Conservation (phyloP, 2,329 filamentous ascomycete species). For the Gaeumannomyces tritici region DNA sequence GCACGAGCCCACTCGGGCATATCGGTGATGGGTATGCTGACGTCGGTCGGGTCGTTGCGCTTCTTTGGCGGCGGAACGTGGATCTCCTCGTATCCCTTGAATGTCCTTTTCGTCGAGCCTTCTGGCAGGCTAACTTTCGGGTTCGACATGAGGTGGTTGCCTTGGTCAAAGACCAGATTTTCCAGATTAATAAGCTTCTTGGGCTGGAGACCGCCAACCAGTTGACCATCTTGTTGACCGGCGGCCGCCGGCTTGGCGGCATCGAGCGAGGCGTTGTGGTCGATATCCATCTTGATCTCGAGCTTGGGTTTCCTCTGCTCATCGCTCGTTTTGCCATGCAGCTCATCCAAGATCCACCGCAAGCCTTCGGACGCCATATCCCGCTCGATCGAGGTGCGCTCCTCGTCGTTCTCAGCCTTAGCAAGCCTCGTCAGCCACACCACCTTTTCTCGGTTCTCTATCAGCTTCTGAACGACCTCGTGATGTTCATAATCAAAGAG, state of each 20-base stretch:
- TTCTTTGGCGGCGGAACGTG: constrained; percentile 92
- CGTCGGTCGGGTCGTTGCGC: constrained; percentile 69
- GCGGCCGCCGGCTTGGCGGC: constrained; percentile 46
- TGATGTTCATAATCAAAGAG: constrained; percentile 96
- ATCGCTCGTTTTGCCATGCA: constrained; percentile 61
- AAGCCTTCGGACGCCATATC: constrained; percentile 89
- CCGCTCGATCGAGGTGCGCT: constrained; percentile 68
- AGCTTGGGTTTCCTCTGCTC: constrained; percentile 56
- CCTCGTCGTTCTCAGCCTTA: constrained; percentile 68
- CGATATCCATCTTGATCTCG: constrained; percentile 94
- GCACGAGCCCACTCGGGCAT: constrained; percentile 86
- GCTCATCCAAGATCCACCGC: constrained; percentile 77
- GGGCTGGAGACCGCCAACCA: constrained; percentile 78
- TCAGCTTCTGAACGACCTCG: constrained; percentile 82
- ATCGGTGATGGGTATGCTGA: constrained; percentile 73
- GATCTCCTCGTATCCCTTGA: constrained; percentile 98
- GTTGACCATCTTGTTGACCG: constrained; percentile 60
- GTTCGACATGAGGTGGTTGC: constrained; percentile 99
- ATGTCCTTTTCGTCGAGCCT: constrained; percentile 87
- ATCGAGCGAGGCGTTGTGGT: constrained; percentile 51
- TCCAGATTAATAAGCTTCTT: constrained; percentile 86
- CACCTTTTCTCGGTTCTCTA: constrained; percentile 86
- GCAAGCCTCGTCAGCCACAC: constrained; percentile 91
- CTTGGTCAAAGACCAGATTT: constrained; percentile 93
- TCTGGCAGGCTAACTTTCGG: constrained; percentile 88